These are phyloP conservation scores for Claviceps sp. DNA, from an alignment of 2,329 filamentous ascomycete species.

Conservation along the genomic window DNA sequence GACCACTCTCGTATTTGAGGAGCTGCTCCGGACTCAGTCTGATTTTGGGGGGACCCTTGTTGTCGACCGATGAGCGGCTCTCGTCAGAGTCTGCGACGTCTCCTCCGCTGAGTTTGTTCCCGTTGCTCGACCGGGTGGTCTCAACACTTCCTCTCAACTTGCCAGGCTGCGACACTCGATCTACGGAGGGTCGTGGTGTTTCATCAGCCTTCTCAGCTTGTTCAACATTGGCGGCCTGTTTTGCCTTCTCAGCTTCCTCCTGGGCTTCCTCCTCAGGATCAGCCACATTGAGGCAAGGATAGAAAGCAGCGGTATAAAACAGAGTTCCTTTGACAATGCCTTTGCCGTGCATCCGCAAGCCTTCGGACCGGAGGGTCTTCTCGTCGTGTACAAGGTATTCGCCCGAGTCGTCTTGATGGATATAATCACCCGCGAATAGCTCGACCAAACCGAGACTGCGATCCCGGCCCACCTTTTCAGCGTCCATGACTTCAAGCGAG, in stretches of 20 bases:
- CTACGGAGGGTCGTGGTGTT: constrained; percentile 7
- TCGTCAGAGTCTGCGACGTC: constrained; percentile 17
- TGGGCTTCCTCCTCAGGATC: constrained; percentile 79
- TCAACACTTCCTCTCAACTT: constrained; percentile 29
- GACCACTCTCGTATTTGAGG: constrained; percentile 72
- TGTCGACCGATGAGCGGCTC: constrained; percentile 22
- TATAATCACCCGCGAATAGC: constrained; percentile 62
- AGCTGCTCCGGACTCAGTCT: constrained; percentile 69
- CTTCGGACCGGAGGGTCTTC: constrained; percentile 53
- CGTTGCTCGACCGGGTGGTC: constrained; percentile 7
- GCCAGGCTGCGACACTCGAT: constrained; percentile 22
- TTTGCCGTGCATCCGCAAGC: constrained; percentile 61
- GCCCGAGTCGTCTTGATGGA: constrained; percentile 63
- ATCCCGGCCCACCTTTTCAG: constrained; percentile 84
- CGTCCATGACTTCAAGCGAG: constrained; percentile 88
- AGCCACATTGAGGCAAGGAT: constrained; percentile 71
- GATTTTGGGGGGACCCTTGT: constrained; percentile 57
- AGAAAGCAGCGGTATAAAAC: constrained; percentile 78
- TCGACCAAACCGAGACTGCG: constrained; percentile 75
- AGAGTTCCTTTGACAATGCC: constrained; percentile 66
- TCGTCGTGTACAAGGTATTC: constrained; percentile 69
- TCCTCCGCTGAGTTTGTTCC: constrained; percentile 4
- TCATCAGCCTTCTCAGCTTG: constrained; percentile 1
- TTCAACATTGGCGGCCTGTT: not conserved
- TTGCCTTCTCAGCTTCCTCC: constrained; percentile 19